Evolutionary conservation across 2,329 filamentous ascomycete genomes (phyloP), one percentile per base, ranked within the genome.

Genomic region (Stemphylium beticola): DNA sequence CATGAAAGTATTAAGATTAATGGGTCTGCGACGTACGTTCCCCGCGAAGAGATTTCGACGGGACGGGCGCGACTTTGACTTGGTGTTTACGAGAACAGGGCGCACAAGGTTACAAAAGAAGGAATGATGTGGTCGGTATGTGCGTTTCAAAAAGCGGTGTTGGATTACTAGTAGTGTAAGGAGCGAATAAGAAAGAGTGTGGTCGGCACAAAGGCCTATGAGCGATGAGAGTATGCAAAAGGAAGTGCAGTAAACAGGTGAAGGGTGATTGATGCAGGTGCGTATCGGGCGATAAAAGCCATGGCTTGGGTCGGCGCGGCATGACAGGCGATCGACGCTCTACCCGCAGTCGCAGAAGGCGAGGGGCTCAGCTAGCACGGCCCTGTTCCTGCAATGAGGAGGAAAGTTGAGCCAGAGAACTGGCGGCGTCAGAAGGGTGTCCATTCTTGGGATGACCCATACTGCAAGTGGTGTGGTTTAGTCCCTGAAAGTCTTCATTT

Each of bases 401-500:
- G 56, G 56, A 41, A 58, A 58, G 55, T 53, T 60, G 54, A 60
- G 47, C 52, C 46, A 60, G 56, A 51, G 51, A 47, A 48, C 50
- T 62, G 55, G 61, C 58, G 65, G 68, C 67, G 61, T 67, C 64
- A 68, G 66, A 42, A 68, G 58, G 56, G 63, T 52, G 55, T 52
- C 41, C 43, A 55, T 58, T 53, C 59, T 65, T 59, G 51, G 60
- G 58, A 55, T 49, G 38, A 52, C 43, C 64, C 63, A 61, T 62
- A 37, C 64, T 64, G 44, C 43, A 56, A 61, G 38, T 46, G 60
- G 67, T 53, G 61, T 66, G 58, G 62, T 48, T 14, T 41, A 47
- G 52, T 57, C 49, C 57, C 43, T 36, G 42, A 57, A 39, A 54
- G 55, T 26, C 41, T 49, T 46, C 43, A 48, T 47, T 31, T 53